Percentiles rank a stretch among this genome's conserved stretches.
phyloP scores from a whole-genome alignment of 768 basidiomycete genomes.

The Suillus hirtellus region DNA sequence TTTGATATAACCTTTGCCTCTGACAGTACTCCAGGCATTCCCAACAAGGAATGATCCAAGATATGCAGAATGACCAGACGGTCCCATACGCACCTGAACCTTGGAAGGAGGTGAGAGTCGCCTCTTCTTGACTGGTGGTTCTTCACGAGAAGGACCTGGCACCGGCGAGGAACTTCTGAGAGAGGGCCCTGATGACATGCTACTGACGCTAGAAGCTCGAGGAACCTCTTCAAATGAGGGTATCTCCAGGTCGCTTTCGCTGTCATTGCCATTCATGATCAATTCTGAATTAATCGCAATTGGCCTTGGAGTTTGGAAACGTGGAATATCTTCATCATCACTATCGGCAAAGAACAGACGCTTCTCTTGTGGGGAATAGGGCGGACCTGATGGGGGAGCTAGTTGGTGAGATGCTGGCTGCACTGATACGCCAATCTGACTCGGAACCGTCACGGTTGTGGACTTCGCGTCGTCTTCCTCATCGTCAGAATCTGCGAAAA shows the following conservation, averaged over 20 bases:
- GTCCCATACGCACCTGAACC: background rate
- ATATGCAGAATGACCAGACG: slow-evolving; percentile 35
- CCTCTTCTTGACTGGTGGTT: slow-evolving; percentile 48
- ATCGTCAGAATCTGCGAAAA: slow-evolving; percentile 62
- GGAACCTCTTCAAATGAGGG: slow-evolving; percentile 34
- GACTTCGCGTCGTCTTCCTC: slow-evolving; percentile 34
- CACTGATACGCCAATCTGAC: background rate
- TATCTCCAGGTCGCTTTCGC: slow-evolving; percentile 36
- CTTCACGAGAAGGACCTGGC: slow-evolving; percentile 16
- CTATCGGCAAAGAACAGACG: slow-evolving; percentile 45
- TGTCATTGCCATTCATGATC: slow-evolving; percentile 36
- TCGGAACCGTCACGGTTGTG: background rate
- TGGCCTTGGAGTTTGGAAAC: slow-evolving; percentile 13
- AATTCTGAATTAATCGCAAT: slow-evolving; percentile 32
- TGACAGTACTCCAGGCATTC: slow-evolving; percentile 79
- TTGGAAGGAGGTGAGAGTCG: slow-evolving; percentile 40
- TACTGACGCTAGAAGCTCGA: slow-evolving; percentile 43
- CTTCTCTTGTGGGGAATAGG: slow-evolving; percentile 25
- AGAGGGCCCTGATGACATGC: slow-evolving; percentile 34
- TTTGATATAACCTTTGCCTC: slow-evolving; percentile 70
- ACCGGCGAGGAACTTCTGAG: slow-evolving; percentile 29
- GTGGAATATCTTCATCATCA: slow-evolving; percentile 41
- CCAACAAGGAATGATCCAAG: slow-evolving; percentile 68
- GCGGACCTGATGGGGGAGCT: slow-evolving; percentile 8
- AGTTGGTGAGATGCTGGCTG: slow-evolving; percentile 6